phyloP scores from a whole-genome alignment of 371 early-diverging fungal genomes.

The Batkoa obscura region DNA sequence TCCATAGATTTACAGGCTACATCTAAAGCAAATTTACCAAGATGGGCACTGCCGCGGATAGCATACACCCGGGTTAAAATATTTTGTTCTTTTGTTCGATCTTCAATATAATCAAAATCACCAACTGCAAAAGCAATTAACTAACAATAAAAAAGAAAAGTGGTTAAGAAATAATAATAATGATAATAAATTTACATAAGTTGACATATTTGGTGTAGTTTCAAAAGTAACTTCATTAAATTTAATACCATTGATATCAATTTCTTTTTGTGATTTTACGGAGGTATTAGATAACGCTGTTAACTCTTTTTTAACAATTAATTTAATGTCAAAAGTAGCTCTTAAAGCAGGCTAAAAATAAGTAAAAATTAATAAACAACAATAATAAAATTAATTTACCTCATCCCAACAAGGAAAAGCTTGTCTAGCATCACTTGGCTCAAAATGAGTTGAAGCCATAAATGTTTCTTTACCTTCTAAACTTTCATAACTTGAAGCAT shows the following conservation, averaged over 20 bases:
- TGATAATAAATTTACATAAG: conserved; percentile 11
- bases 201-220: conserved; percentile 37
- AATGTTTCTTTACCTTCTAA: conserved; percentile 20
- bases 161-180: background rate
- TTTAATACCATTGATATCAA: conserved; percentile 14
- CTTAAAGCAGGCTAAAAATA: conserved; percentile 43
- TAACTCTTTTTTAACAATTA: conserved; percentile 39
- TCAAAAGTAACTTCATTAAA: conserved; percentile 35
- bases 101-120: conserved; percentile 73
- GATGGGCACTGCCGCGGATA: conserved; percentile 32
- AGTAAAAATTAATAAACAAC: background rate
- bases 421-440: conserved; percentile 69
- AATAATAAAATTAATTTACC: background rate
- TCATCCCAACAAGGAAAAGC: conserved; percentile 89
- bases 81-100: conserved; percentile 31
- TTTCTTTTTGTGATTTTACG: conserved; percentile 17
- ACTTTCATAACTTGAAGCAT: conserved; percentile 50
- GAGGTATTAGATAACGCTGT: conserved; percentile 78
- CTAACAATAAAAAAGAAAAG: background rate
- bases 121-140: conserved; percentile 80
- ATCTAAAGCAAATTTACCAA: conserved; percentile 58
- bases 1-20: conserved; percentile 52
- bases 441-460: conserved; percentile 80
- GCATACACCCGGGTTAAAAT: conserved; percentile 62
- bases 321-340: conserved; percentile 70